phyloP scores from a whole-genome alignment of 768 basidiomycete species.

The Suillus fuscotomentosus region DNA sequence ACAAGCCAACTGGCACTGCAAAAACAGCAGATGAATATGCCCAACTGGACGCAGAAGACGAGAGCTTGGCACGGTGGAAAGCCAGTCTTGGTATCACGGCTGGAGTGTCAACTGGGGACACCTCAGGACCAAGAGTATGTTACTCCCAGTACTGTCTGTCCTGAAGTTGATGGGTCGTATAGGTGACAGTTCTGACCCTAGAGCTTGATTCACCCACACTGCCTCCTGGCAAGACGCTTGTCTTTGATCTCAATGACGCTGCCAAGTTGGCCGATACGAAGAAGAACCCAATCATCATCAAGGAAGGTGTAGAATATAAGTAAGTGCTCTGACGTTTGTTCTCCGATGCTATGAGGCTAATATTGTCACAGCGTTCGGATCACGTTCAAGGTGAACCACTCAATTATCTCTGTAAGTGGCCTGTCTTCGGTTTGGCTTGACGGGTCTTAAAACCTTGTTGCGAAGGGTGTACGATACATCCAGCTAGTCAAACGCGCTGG shows the following conservation, averaged over 20 bases:
- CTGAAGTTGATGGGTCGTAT: conserved; percentile 17
- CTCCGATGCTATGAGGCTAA: conserved; percentile 6
- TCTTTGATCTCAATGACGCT: conserved; percentile 60
- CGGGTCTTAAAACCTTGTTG: conserved; percentile 11
- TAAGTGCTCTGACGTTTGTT: conserved; percentile 25
- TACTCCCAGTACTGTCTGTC: conserved; percentile 17
- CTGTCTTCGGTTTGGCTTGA: background rate
- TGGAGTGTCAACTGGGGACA: conserved; percentile 37
- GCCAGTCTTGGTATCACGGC: conserved; percentile 84
- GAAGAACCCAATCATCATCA: conserved; percentile 77
- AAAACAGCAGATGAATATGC: conserved; percentile 84
- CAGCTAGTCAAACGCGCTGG: conserved; percentile 85
- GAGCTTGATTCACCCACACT: conserved; percentile 80
- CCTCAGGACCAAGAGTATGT: conserved; percentile 65
- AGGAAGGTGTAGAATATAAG: conserved; percentile 91
- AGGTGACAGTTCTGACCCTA: conserved; percentile 75
- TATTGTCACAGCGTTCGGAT: conserved; percentile 61
- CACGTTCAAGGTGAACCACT: conserved; percentile 84
- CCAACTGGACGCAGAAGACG: conserved; percentile 84
- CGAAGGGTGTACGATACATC: conserved; percentile 80
- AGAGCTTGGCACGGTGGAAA: conserved; percentile 95
- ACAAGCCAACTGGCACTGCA: conserved; percentile 59
- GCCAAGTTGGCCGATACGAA: conserved; percentile 51
- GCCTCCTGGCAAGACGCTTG: conserved; percentile 55
- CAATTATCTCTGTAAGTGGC: conserved; percentile 72